Base-by-base conservation (phyloP, 352 stramenopile species). In the Globisporangium paddicum region DNA sequence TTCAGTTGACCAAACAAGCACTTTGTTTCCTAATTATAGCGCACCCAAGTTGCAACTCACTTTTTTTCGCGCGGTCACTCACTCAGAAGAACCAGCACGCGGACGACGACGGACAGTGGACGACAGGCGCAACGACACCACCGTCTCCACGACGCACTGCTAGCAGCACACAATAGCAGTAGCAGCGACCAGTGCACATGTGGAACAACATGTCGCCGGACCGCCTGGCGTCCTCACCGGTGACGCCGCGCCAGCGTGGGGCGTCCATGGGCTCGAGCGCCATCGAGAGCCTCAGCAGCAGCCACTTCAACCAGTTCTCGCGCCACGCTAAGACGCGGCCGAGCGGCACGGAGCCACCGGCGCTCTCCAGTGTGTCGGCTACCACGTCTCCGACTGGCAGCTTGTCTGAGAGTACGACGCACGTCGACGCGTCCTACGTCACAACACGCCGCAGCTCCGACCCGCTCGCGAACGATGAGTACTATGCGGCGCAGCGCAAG, bases 401-500 rank as follows among this genome's bases (percentile, higher is more conserved):
- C 45, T 53, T 35, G 34, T 25, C n/a, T 25, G 35, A 35, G 23
- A 38, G 44, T 9, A 35, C 42, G 21, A 46, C 54, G 47, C 54
- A 46, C 23, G 40, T 41, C 5, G 52, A 82, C 25, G 72, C 45
- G 30, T 78, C 83, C 28, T 68, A 71, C 44, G 45, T 32, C 28
- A 32, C 73, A 3, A 62, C 73, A 19, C 72, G 74, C 21, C 77
- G 86, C 26, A 68, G 78, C 46, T 84, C 82, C 8, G 82, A 90
- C 53, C 76, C 79, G 32, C 70, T 86, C 35, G 45, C 82, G 53
- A 88, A 92, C 55, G 77, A 89, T 53, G 67, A 74, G 1, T 87
- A 86, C 57, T 92, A 90, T 58, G 72, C 78, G 13, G 66, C 73
- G 23, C 76, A 89, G 66, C 41, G 82, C 37, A 77, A 88, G 51